These are phyloP conservation scores for Decorospora gaudefroyi DNA, from an alignment of 2,329 filamentous ascomycete genomes.

Conservation along the genomic window DNA sequence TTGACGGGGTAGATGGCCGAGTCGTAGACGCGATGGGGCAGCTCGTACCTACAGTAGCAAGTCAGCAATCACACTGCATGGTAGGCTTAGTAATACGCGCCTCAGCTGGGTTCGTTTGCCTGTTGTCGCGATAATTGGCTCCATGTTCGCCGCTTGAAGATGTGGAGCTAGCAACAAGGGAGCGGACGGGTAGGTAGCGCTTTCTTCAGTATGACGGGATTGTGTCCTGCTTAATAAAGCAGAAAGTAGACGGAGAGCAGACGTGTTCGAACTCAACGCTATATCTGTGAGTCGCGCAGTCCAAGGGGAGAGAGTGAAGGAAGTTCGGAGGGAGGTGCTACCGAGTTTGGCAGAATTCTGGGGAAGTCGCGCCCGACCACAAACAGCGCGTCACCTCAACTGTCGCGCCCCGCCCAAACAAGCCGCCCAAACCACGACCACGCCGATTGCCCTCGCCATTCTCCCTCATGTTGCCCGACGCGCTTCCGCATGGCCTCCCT, in stretches of 20 bases:
- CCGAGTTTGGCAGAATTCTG: slow-evolving; percentile 15
- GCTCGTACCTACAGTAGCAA: slow-evolving; percentile 58
- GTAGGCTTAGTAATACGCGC: slow-evolving; percentile 11
- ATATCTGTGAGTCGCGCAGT: slow-evolving; percentile 4
- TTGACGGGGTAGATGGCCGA: slow-evolving; percentile 62
- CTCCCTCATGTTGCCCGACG: slow-evolving; percentile 40
- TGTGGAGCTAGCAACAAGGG: not conserved
- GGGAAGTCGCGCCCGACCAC: slow-evolving; percentile 30
- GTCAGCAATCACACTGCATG: slow-evolving; percentile 8
- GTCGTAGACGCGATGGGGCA: slow-evolving; percentile 61
- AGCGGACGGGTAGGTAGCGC: not conserved
- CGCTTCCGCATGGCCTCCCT: slow-evolving; percentile 75
- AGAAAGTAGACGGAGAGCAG: no score
- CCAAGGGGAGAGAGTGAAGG: slow-evolving; percentile 9
- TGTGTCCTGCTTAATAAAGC: no score
- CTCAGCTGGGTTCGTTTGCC: slow-evolving; percentile 44
- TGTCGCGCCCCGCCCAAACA: slow-evolving; percentile 26
- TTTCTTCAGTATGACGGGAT: no score
- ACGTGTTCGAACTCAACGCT: not conserved
- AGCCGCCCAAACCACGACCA: slow-evolving; percentile 13
- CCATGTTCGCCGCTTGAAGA: slow-evolving; percentile 55
- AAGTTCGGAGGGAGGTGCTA: slow-evolving; percentile 21
- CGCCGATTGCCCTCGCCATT: slow-evolving; percentile 7
- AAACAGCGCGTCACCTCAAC: slow-evolving; percentile 33
- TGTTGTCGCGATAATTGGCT: slow-evolving; percentile 67